Evolutionary conservation across 139 green algal genomes (phyloP).

Genomic region (Chlamydomonas sphaeroides): DNA sequence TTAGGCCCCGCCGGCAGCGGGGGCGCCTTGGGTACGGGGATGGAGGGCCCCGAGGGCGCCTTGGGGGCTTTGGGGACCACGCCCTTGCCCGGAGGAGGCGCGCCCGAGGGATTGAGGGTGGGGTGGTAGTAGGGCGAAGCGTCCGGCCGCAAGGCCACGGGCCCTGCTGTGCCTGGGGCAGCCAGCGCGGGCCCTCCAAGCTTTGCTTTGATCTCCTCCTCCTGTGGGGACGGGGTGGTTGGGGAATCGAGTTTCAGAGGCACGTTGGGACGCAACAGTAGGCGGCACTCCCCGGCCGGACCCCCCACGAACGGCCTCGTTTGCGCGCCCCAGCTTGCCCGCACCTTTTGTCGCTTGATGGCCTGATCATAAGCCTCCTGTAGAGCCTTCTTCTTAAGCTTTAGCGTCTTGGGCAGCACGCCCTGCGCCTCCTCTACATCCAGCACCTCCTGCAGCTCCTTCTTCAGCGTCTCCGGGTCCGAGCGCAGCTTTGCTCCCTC

Average conservation of each 20-base stretch:
- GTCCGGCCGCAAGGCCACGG: constrained; percentile 53
- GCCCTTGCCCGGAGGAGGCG: constrained; percentile 63
- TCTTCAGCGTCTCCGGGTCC: constrained; percentile 67
- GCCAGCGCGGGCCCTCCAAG: constrained; percentile 10
- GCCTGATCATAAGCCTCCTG: constrained; percentile 85
- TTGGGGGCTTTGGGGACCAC: constrained; percentile 26
- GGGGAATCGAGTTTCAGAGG: no score
- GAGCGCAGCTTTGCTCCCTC: constrained; percentile 68
- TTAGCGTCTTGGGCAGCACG: constrained; percentile 64
- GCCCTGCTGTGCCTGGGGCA: constrained; percentile 3
- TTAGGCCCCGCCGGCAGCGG: constrained; percentile 71
- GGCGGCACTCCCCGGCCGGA: no score
- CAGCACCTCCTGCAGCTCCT: constrained; percentile 81
- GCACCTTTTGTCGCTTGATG: constrained; percentile 81
- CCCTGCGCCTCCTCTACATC: constrained; percentile 75
- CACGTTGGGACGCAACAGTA: no score
- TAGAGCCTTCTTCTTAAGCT: constrained; percentile 87
- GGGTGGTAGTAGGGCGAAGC: constrained; percentile 83
- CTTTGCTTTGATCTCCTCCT: constrained; percentile 28
- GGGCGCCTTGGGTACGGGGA: constrained; percentile 72
- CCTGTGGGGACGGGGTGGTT: no score
- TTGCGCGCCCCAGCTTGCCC: background rate
- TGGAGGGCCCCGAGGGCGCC: constrained; percentile 24
- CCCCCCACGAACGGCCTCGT: no score
- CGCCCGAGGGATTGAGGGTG: constrained; percentile 72